These are phyloP conservation scores for Wickerhamiella occidentalis DNA, from an alignment of 805 yeast species.

Conservation along the genomic window DNA sequence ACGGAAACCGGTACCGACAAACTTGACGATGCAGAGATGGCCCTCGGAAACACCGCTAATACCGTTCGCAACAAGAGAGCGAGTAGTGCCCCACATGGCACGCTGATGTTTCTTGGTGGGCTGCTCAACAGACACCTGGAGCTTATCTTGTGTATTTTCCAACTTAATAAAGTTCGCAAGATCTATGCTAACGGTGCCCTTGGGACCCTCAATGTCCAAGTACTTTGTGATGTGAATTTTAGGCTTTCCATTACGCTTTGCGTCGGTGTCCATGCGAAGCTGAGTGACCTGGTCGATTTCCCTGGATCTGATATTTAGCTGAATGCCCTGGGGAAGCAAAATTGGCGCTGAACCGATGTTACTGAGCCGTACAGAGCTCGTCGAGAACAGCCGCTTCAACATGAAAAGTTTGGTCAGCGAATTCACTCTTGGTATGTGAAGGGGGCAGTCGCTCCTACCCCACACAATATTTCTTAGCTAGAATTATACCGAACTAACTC, in stretches of 20 bases:
- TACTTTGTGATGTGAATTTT: constrained; percentile 45
- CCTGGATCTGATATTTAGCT: constrained; percentile 28
- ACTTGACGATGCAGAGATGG: constrained; percentile 71
- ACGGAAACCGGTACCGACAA: constrained; percentile 96
- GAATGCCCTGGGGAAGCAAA: constrained; percentile 49
- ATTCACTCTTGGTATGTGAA: neutral
- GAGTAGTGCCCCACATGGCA: constrained; percentile 89
- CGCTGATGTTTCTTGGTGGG: constrained; percentile 53
- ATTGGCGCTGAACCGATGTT: constrained; percentile 75
- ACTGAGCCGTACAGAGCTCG: constrained; percentile 16
- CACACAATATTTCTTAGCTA: too few relatives aligned
- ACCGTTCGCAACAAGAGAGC: constrained; percentile 66
- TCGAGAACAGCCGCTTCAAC: constrained; percentile 15
- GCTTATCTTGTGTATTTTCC: constrained; percentile 25
- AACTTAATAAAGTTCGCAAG: constrained; percentile 62
- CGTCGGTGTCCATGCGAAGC: constrained; percentile 43
- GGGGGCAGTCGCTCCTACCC: too few relatives aligned
- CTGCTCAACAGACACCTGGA: constrained; percentile 47
- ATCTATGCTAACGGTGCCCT: constrained; percentile 50
- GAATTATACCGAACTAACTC: too few relatives aligned
- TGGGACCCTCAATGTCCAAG: constrained; percentile 62
- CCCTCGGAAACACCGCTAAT: constrained; percentile 88
- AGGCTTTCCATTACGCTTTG: constrained; percentile 54
- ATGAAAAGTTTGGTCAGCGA: constrained; percentile 10
- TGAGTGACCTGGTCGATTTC: constrained; percentile 23